Conservation (phyloP, 1,284 basidiomycete species). For the Kwoniella shivajii region DNA sequence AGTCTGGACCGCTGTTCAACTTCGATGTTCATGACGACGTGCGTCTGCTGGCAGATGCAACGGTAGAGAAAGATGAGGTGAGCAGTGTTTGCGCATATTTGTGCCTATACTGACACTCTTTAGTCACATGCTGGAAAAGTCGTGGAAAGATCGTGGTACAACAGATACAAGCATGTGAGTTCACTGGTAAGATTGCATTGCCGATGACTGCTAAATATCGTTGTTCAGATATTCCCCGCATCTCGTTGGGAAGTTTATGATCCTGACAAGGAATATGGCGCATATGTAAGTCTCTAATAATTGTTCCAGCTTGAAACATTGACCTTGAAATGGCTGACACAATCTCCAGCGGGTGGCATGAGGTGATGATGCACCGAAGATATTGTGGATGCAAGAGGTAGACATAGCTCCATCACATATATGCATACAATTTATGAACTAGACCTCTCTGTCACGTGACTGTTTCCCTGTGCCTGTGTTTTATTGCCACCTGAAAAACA, state of each 20-base stretch:
- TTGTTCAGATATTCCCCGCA: slow-evolving; percentile 82
- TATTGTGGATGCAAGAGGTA: too few relatives aligned
- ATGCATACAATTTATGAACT: too few relatives aligned
- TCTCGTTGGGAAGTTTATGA: slow-evolving; percentile 94
- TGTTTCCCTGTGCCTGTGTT: too few relatives aligned
- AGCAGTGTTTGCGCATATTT: slow-evolving; percentile 1
- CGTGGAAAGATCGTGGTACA: slow-evolving; percentile 93
- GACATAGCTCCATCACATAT: too few relatives aligned
- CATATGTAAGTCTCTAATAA: slow-evolving; percentile 58
- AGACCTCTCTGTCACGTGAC: too few relatives aligned
- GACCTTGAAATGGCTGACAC: too few relatives aligned
- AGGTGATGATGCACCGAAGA: neutral
- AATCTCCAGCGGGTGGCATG: slow-evolving; percentile 4
- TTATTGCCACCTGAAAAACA: too few relatives aligned
- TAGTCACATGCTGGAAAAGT: slow-evolving; percentile 96
- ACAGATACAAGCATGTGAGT: slow-evolving; percentile 76
- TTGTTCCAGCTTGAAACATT: too few relatives aligned
- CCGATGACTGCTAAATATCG: neutral
- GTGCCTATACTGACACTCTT: slow-evolving; percentile 1
- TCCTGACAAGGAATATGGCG: slow-evolving; percentile 85
- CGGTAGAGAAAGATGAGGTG: slow-evolving; percentile 90
- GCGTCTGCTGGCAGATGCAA: slow-evolving; percentile 90
- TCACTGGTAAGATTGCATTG: neutral
- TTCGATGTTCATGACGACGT: slow-evolving; percentile 99
- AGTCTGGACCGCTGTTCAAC: slow-evolving; percentile 96